These are phyloP conservation scores for Ocimum tenuiflorum DNA, from an alignment of 257 asterid species.

Conservation along the genomic window DNA sequence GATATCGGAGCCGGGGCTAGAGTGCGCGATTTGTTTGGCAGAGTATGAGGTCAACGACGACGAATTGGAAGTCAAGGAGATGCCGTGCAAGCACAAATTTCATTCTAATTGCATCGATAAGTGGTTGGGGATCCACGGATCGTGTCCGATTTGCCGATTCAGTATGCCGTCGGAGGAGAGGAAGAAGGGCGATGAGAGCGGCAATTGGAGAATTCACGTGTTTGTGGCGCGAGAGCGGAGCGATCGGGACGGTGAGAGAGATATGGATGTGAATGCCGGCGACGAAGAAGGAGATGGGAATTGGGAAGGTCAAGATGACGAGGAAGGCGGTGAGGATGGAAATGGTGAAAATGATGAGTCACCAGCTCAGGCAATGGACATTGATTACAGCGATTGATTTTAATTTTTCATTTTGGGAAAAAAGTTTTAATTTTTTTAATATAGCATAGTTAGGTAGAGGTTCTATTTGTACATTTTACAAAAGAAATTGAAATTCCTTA, in stretches of 20 bases:
- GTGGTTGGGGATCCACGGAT: constrained; percentile 42
- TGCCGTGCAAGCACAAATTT: constrained; percentile 47
- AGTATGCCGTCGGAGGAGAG: constrained; percentile 33
- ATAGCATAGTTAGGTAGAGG: not conserved
- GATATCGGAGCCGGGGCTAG: constrained; percentile 30
- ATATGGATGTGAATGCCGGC: not conserved
- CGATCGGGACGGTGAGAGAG: constrained; percentile 8
- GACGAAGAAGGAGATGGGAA: not conserved
- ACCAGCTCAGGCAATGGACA: constrained; percentile 29
- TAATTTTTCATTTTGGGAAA: not conserved
- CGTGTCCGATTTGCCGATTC: constrained; percentile 51
- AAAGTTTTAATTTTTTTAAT: not conserved
- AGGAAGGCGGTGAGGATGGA: not conserved
- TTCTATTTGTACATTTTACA: not conserved
- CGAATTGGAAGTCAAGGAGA: constrained; percentile 28
- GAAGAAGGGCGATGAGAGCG: constrained; percentile 5
- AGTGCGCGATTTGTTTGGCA: constrained; percentile 52
- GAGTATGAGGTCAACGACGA: constrained; percentile 32
- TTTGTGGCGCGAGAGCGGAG: constrained; percentile 20
- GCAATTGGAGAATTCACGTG: constrained; percentile 31
- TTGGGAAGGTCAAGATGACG: too few species aligned
- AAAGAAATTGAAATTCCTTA: not conserved
- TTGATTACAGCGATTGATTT: constrained; percentile 16
- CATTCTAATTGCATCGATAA: constrained; percentile 33
- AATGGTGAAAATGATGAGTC: constrained; percentile 19